A percentile compares a stretch with the other conserved stretches of the same genome.
Evolutionary conservation across 2,329 filamentous ascomycete species (phyloP).

Genomic region (Trichothecium roseum): DNA sequence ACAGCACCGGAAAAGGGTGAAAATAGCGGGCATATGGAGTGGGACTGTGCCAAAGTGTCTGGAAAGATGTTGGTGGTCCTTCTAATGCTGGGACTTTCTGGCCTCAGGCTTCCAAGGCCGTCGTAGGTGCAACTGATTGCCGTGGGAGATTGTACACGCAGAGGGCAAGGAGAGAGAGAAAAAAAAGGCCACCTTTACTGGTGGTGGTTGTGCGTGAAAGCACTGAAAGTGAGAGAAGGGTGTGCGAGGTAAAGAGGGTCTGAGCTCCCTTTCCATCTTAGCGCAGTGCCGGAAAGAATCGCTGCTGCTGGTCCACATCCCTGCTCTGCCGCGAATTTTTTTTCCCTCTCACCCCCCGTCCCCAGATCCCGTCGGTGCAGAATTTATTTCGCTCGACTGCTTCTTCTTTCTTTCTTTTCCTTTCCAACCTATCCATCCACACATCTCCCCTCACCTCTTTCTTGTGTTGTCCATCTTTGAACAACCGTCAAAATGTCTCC

Average conservation of each 20-base stretch:
- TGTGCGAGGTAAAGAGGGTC: constrained; percentile 6
- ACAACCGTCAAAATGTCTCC: constrained; percentile 42
- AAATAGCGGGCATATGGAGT: no score
- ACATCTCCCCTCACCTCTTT: constrained; percentile 55
- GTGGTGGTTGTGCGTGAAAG: no score
- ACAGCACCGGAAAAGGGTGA: no score
- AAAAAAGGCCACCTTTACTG: neutral
- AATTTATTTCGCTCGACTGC: constrained; percentile 32
- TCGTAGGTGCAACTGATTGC: constrained; percentile 21
- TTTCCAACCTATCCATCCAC: constrained; percentile 32
- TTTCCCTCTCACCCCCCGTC: constrained; percentile 26
- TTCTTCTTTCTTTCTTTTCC: constrained; percentile 30
- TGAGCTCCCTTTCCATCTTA: constrained; percentile 21
- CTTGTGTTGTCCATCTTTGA: constrained; percentile 29
- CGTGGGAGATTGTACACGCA: constrained; percentile 13
- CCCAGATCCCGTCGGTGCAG: constrained; percentile 32
- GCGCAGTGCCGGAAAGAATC: constrained; percentile 38
- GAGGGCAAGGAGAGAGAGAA: constrained; percentile 7
- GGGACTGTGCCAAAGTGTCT: constrained; percentile 5
- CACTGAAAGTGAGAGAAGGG: no score
- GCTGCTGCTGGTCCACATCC: constrained; percentile 27
- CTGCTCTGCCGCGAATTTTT: constrained; percentile 41
- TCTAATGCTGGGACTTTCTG: no score
- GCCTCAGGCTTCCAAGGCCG: constrained; percentile 26
- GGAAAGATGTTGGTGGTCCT: no score